Conservation (phyloP, 345 rosid genomes). For the Pistacia integerrima region DNA sequence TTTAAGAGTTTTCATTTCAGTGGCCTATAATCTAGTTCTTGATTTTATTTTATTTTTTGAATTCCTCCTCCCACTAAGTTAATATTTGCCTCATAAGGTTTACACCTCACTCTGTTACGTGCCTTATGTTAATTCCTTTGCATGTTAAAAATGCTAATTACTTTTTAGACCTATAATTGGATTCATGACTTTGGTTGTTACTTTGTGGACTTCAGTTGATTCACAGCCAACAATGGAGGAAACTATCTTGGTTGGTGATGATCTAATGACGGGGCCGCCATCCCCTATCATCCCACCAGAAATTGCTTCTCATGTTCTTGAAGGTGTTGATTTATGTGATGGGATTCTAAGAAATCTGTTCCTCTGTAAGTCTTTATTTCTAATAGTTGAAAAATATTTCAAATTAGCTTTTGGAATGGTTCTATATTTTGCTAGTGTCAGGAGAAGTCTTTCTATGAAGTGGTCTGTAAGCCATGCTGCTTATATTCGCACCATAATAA, state of each 20-base stretch:
- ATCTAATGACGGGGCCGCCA: slow-evolving; percentile 92
- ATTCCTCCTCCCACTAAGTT: background rate
- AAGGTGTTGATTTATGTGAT: slow-evolving; percentile 86
- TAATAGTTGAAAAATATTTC: background rate
- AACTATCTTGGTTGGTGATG: slow-evolving; percentile 91
- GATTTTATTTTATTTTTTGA: no score
- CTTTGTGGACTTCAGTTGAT: slow-evolving; percentile 63
- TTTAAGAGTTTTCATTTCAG: background rate
- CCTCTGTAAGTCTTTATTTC: slow-evolving; percentile 60
- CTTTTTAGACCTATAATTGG: background rate
- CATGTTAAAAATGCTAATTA: background rate
- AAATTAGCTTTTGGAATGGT: background rate
- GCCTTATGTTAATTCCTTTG: background rate
- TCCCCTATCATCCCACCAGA: slow-evolving; percentile 89
- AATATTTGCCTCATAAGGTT: background rate
- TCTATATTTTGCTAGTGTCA: background rate
- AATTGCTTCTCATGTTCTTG: slow-evolving; percentile 84
- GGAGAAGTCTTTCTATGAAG: background rate
- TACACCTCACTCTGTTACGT: background rate
- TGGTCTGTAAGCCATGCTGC: background rate
- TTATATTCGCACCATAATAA: background rate
- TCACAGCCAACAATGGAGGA: slow-evolving; percentile 94
- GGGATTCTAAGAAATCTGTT: slow-evolving; percentile 81
- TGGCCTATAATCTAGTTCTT: background rate
- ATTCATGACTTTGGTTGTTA: slow-evolving; percentile 12